These are phyloP conservation scores for Paecilomyces dactylethromorphus DNA, from an alignment of 2,329 filamentous ascomycete genomes.

Conservation along the genomic window DNA sequence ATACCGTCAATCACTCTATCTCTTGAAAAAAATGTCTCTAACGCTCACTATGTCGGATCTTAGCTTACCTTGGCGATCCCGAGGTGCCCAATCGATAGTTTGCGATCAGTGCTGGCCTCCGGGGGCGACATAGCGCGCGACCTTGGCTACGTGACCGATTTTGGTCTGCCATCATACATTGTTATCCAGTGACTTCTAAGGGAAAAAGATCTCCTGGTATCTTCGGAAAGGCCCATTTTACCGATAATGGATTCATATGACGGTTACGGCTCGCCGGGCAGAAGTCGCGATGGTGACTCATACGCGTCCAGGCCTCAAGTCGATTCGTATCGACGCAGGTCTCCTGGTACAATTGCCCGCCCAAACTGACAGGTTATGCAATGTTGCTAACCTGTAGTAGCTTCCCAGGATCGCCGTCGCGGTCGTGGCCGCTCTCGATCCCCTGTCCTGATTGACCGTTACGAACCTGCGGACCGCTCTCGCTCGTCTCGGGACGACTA, in stretches of 20 bases:
- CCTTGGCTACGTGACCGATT: not conserved
- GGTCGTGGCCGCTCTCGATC: conserved; percentile 52
- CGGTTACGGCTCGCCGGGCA: conserved; percentile 38
- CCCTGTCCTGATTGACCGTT: conserved; percentile 56
- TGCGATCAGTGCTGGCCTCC: conserved; percentile 3
- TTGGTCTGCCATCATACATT: conserved; percentile 1
- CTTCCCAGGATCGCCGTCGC: conserved; percentile 38
- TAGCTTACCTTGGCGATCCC: conserved; percentile 23
- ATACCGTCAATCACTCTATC: conserved; percentile 1
- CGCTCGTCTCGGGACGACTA: conserved; percentile 53
- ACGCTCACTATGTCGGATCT: conserved; percentile 30
- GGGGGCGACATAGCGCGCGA: conserved; percentile 5
- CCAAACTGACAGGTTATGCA: not conserved
- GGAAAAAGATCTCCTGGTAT: not conserved
- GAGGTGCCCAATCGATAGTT: conserved; percentile 2
- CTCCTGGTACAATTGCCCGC: conserved; percentile 33
- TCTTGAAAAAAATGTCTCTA: conserved; percentile 18
- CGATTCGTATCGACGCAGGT: conserved; percentile 41
- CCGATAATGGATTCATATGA: conserved; percentile 42
- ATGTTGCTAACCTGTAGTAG: conserved; percentile 9
- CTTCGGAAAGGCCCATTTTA: not conserved
- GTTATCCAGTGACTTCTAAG: not conserved
- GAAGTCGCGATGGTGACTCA: conserved; percentile 35
- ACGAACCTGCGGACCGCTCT: conserved; percentile 49
- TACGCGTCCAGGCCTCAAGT: conserved; percentile 23